Base-by-base conservation (phyloP, 192 early-diverging fungal genomes). In the Entomortierella beljakovae region DNA sequence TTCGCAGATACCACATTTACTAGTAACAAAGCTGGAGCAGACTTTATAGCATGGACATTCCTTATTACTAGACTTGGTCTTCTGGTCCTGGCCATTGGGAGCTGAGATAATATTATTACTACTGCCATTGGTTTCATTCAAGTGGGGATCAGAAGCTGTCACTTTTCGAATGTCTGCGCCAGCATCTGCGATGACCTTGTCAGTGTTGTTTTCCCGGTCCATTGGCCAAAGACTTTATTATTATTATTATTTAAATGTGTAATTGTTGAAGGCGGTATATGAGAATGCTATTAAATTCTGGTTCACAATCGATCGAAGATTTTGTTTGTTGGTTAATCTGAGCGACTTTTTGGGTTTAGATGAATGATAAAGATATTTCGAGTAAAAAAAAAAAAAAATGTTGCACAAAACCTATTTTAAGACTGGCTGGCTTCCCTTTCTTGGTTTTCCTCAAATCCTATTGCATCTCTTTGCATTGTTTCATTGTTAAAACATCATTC, bases 11-110 rank as follows among this genome's bases (percentile, higher is more conserved):
- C 54, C 70, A 38, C 82, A 83, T 55, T 35, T 53, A 9, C 59
- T 57, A 13, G 54, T 50, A 0, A 32, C 53, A 9, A 61, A 38
- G 31, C 28, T 62, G 29, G 61, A 34, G n/a, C 35, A 54, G 29
- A 83, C 61, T 13, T 52, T 67, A 48, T 81, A 55, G 50, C 82
- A 83, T 40, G 71, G 69, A 32, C 82, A 83, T 15, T 72, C 51
- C 10, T 49, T 37, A 51, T 57, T 59, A 22, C 40, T 57, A 26
- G 23, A 31, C 7, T 55, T 23, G 29, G 25, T 6, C 43, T 34
- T 11, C 31, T 31, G 25, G 1, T 57, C 67, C 9, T 61, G 32
- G 16, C 32, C 10, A 23, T 52, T 57, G 37, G 18, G 25, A 29
- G 48, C 33, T 25, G 33, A 40, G 50, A 16, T 10, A 40, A 33